These are phyloP conservation scores for Ceratocystis alfenasii DNA, from an alignment of 2,329 filamentous ascomycete genomes.

Conservation along the genomic window DNA sequence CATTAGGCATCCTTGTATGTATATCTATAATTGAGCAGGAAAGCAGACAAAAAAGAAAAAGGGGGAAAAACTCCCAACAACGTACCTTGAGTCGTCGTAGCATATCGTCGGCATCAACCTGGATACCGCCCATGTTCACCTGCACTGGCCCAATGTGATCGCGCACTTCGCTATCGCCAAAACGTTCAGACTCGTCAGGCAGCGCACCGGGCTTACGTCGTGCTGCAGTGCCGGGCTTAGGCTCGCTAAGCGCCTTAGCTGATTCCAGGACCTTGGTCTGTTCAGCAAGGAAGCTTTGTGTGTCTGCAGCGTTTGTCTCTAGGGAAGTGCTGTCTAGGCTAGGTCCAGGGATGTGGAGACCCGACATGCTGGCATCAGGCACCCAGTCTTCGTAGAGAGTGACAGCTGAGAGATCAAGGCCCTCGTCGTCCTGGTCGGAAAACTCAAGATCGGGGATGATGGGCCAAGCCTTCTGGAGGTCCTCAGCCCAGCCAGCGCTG, in stretches of 20 bases:
- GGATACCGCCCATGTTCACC: conserved; percentile 97
- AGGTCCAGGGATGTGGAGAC: conserved; percentile 43
- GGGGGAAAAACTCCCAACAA: background rate
- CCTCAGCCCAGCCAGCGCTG: conserved; percentile 73
- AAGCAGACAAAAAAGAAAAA: background rate
- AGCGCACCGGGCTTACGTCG: conserved; percentile 37
- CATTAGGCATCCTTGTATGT: background rate
- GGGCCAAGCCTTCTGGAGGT: conserved; percentile 52
- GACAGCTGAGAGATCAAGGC: conserved; percentile 18
- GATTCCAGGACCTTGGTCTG: conserved; percentile 65
- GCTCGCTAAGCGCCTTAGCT: conserved; percentile 12
- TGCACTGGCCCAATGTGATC: conserved; percentile 90
- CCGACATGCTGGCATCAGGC: conserved; percentile 57
- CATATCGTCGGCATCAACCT: conserved; percentile 91
- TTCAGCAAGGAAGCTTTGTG: conserved; percentile 62
- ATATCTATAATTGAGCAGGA: no score
- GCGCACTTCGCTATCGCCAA: conserved; percentile 34
- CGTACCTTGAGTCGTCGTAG: conserved; percentile 69
- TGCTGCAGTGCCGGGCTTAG: conserved; percentile 23
- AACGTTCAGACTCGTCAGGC: conserved; percentile 24
- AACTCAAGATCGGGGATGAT: conserved; percentile 25
- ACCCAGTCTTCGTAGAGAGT: conserved; percentile 62
- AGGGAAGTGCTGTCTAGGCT: conserved; percentile 24
- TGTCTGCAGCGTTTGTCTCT: conserved; percentile 37
- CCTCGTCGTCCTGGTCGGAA: conserved; percentile 20